Conservation (phyloP, 2,329 filamentous ascomycete genomes). For the Graphilbum fragrans region DNA sequence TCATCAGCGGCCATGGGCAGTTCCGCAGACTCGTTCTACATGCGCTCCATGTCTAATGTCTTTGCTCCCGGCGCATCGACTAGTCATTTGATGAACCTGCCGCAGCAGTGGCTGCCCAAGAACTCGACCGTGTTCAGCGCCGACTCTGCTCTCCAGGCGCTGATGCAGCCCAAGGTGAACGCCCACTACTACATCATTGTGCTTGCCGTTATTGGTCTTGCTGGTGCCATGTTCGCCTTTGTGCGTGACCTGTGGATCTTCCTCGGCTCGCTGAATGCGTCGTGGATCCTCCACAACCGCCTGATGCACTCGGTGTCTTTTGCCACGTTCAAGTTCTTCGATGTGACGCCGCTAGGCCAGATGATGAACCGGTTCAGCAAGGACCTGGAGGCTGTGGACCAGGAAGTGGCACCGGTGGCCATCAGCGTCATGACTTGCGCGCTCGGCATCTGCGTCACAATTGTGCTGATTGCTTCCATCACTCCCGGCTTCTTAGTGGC, state of each 20-base stretch:
- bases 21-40: constrained; percentile 3
- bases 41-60: constrained; percentile 5
- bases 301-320: constrained; percentile 71
- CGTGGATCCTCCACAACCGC: constrained; percentile 67
- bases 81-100: background rate
- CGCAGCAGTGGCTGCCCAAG: constrained; percentile 8
- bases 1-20: background rate
- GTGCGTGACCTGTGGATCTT: constrained; percentile 81
- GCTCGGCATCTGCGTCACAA: constrained; percentile 65
- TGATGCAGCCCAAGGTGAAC: constrained; percentile 47
- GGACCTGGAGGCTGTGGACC: constrained; percentile 87
- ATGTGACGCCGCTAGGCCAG: constrained; percentile 88
- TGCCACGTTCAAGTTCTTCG: constrained; percentile 95
- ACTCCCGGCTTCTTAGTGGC: constrained; percentile 87
- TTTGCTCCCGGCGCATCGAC: constrained; percentile 1
- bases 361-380: constrained; percentile 99
- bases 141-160: constrained; percentile 13
- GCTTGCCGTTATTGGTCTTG: constrained; percentile 68
- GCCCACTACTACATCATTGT: constrained; percentile 72
- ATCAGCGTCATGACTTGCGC: constrained; percentile 60
- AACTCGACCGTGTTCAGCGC: constrained; percentile 25
- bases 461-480: constrained; percentile 75
- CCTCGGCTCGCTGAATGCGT: constrained; percentile 80
- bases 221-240: constrained; percentile 72
- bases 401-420: constrained; percentile 87